phyloP scores from a whole-genome alignment of 192 early-diverging fungal genomes.

The Linnemannia zychae region DNA sequence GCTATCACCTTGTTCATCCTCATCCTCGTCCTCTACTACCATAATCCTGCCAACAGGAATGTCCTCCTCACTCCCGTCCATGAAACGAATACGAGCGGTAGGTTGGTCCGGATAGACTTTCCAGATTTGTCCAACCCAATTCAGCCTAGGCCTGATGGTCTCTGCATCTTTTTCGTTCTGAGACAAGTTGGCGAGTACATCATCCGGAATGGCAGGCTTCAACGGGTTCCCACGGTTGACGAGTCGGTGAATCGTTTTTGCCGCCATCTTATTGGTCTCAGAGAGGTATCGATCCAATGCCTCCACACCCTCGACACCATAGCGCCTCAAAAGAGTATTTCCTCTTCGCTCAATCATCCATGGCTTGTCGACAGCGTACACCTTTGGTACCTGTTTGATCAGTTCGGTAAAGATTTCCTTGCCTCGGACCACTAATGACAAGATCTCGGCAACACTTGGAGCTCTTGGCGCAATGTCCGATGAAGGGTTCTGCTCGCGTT shows the following conservation, averaged over 20 bases:
- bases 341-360: slow-evolving; percentile 27
- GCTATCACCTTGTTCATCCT: slow-evolving; percentile 38
- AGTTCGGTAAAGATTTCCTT: slow-evolving; percentile 45
- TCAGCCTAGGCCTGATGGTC: slow-evolving; percentile 41
- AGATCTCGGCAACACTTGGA: slow-evolving; percentile 47
- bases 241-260: slow-evolving; percentile 23
- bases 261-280: slow-evolving; percentile 45
- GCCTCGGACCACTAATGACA: slow-evolving; percentile 35
- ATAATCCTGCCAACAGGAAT: slow-evolving; percentile 45
- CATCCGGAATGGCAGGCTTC: slow-evolving; percentile 33
- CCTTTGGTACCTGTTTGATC: not conserved
- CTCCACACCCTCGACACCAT: slow-evolving; percentile 51
- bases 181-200: slow-evolving; percentile 31
- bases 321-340: slow-evolving; percentile 27
- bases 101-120: slow-evolving; percentile 52
- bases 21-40: slow-evolving; percentile 58
- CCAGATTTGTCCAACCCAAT: slow-evolving; percentile 67
- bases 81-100: slow-evolving; percentile 53
- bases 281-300: slow-evolving; percentile 51
- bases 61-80: slow-evolving; percentile 40
- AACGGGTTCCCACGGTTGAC: slow-evolving; percentile 35
- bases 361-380: not conserved
- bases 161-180: slow-evolving; percentile 38
- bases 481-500: slow-evolving; percentile 30
- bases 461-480: slow-evolving; percentile 53